phyloP scores from a whole-genome alignment of 2,329 filamentous ascomycete species.

The Gliomastix tumulicola region DNA sequence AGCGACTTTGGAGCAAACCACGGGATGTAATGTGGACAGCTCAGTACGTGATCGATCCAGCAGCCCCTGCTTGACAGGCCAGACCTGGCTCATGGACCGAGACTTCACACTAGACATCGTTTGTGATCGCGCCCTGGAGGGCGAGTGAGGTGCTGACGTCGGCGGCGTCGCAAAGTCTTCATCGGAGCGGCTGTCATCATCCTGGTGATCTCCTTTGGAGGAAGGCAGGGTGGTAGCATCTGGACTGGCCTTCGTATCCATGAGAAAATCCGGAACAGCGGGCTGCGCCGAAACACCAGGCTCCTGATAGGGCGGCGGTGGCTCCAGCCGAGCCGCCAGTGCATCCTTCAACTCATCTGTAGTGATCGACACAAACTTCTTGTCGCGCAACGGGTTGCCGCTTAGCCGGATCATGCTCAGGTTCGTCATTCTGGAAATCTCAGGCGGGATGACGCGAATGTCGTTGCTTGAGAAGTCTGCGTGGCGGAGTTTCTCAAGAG shows the following conservation, averaged over 20 bases:
- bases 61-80: conserved; percentile 51
- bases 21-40: conserved; percentile 51
- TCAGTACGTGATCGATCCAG: conserved; percentile 65
- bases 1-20: conserved; percentile 48
- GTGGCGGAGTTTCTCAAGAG: conserved; percentile 61
- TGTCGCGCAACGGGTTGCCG: conserved; percentile 87
- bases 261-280: conserved; percentile 11
- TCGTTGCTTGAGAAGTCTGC: conserved; percentile 85
- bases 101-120: conserved; percentile 36
- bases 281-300: conserved; percentile 8
- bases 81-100: conserved; percentile 38
- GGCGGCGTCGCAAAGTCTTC: conserved; percentile 50
- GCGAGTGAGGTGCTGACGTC: conserved; percentile 44
- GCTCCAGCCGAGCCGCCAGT: conserved; percentile 59
- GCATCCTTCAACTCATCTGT: conserved; percentile 76
- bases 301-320: conserved; percentile 37
- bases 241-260: conserved; percentile 9
- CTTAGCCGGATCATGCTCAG: conserved; percentile 69
- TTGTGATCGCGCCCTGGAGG: conserved; percentile 38
- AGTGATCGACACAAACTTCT: conserved; percentile 73
- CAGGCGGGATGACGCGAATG: conserved; percentile 66
- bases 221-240: neutral
- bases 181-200: conserved; percentile 43
- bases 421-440: conserved; percentile 72
- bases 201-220: conserved; percentile 16